phyloP scores from a whole-genome alignment of 2,329 filamentous ascomycete genomes.

The Thermothelomyces thermophilus region DNA sequence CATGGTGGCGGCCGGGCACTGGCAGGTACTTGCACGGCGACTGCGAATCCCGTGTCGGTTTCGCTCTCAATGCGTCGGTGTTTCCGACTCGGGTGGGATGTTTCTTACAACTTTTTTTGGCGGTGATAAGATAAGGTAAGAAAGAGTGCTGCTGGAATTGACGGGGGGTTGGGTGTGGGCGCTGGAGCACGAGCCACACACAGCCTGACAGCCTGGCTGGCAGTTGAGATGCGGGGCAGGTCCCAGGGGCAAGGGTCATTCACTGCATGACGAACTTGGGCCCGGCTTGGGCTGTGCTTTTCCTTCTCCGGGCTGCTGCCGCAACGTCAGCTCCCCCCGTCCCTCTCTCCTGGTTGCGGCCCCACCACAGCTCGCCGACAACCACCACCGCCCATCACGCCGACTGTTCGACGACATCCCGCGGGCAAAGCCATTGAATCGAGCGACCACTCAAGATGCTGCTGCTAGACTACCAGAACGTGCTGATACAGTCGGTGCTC shows the following conservation, averaged over 20 bases:
- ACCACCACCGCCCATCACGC: no score
- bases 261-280: not conserved
- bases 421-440: constrained; percentile 17
- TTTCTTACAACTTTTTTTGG: constrained; percentile 25
- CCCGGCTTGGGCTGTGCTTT: constrained; percentile 4
- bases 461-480: constrained; percentile 98
- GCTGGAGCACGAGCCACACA: constrained; percentile 17
- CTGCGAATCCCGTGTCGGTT: constrained; percentile 14
- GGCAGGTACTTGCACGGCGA: constrained; percentile 14
- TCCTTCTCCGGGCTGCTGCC: not conserved
- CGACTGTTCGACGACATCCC: no score
- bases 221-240: constrained; percentile 8
- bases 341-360: not conserved
- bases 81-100: constrained; percentile 15
- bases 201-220: not conserved
- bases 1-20: constrained; percentile 50
- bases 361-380: constrained; percentile 18
- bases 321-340: constrained; percentile 24
- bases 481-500: constrained; percentile 91
- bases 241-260: constrained; percentile 9
- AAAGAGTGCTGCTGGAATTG: not conserved
- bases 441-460: constrained; percentile 56
- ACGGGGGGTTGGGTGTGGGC: no score
- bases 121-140: constrained; percentile 26
- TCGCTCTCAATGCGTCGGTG: constrained; percentile 15